Evolutionary conservation across 768 basidiomycete genomes (phyloP).

Genomic region (Kwoniella dendrophila): DNA sequence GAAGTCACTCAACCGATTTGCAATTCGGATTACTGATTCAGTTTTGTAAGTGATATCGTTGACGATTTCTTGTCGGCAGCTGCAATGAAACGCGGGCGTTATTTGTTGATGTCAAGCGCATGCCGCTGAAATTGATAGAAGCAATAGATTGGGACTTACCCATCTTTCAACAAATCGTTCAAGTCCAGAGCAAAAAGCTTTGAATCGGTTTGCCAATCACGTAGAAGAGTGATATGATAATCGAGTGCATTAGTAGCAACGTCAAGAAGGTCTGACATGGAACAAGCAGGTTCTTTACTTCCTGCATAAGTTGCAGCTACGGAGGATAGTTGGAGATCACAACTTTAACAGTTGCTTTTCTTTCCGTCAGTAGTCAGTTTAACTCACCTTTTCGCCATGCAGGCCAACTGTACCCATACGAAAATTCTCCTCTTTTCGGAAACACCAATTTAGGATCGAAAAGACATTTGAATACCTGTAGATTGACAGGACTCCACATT

Average conservation of each 20-base stretch:
- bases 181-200: not conserved
- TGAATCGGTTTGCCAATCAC: not conserved
- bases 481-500: not conserved
- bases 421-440: not conserved
- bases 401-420: not conserved
- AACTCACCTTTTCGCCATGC: not conserved
- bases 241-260: not conserved
- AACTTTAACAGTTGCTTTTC: too few relatives aligned
- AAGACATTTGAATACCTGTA: too few relatives aligned
- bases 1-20: not conserved
- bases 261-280: not conserved
- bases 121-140: too few relatives aligned
- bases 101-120: too few relatives aligned
- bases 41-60: not conserved
- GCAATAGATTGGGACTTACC: not conserved
- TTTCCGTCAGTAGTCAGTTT: not conserved
- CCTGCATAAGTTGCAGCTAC: not conserved
- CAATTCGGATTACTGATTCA: not conserved
- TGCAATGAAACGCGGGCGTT: too few relatives aligned
- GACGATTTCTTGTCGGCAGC: not conserved
- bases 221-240: not conserved
- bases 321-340: not conserved
- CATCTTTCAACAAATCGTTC: not conserved
- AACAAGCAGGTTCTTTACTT: not conserved
- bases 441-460: not conserved